A percentile compares a stretch with the other conserved stretches of the same genome.
These are phyloP conservation scores for Talaromyces sp. DNA, from an alignment of 2,329 filamentous ascomycete genomes.

Conservation along the genomic window DNA sequence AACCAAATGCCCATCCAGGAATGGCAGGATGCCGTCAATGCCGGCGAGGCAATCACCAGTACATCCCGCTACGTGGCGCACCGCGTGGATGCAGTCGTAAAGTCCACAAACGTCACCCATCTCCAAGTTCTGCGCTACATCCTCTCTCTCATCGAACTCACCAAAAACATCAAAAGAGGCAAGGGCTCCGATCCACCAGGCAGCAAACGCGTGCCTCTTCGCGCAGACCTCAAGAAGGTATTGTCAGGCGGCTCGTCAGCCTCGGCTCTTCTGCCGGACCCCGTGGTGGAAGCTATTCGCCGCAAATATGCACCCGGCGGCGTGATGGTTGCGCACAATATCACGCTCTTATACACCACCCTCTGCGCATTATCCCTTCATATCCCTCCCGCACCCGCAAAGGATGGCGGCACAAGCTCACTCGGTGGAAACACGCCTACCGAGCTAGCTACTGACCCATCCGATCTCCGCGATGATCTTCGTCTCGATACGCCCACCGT, in stretches of 20 bases:
- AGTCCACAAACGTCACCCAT: slow-evolving; percentile 38
- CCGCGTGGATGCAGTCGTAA: slow-evolving; percentile 39
- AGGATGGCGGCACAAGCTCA: slow-evolving; percentile 34
- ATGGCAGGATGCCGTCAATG: slow-evolving; percentile 40
- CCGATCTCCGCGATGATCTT: slow-evolving; percentile 45
- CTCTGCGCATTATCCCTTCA: slow-evolving; percentile 47
- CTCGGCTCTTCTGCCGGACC: slow-evolving; percentile 30
- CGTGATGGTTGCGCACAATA: slow-evolving; percentile 36
- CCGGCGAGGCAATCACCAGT: slow-evolving; percentile 35
- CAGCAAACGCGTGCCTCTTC: slow-evolving; percentile 39
- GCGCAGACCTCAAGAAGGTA: slow-evolving; percentile 39
- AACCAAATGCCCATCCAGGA: slow-evolving; percentile 42
- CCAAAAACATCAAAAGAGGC: slow-evolving; percentile 31
- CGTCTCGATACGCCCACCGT: slow-evolving; percentile 35
- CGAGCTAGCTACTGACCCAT: slow-evolving; percentile 42
- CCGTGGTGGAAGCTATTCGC: slow-evolving; percentile 40
- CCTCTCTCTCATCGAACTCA: slow-evolving; percentile 43
- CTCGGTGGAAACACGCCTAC: slow-evolving; percentile 36
- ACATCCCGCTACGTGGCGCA: slow-evolving; percentile 45
- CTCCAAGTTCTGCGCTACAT: slow-evolving; percentile 46
- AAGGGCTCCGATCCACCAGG: slow-evolving; percentile 29
- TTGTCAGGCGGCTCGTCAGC: slow-evolving; percentile 29
- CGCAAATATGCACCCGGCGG: slow-evolving; percentile 39
- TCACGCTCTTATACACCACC: slow-evolving; percentile 44
- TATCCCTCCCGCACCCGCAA: slow-evolving; percentile 41